phyloP scores from a whole-genome alignment of 495 filamentous ascomycete species.

The Penicillium cosmopolitanum region DNA sequence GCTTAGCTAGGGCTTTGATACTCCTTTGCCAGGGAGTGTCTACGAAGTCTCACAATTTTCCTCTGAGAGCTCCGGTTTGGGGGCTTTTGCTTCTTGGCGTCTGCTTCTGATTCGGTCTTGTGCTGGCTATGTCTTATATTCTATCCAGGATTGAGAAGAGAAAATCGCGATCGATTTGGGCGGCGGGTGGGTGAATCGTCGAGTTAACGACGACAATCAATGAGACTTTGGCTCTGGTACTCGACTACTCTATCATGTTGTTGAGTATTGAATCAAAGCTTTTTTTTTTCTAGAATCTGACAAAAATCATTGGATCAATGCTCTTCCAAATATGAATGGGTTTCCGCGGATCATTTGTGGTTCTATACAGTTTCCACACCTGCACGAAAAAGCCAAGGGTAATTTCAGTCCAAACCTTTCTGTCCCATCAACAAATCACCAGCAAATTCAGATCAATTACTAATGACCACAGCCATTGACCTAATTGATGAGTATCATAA shows the following conservation, averaged over 20 bases:
- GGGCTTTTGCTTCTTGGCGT: constrained; percentile 1
- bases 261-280: neutral
- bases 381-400: no score
- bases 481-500: neutral
- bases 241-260: neutral
- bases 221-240: neutral
- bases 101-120: neutral
- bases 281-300: neutral
- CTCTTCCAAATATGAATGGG: no score
- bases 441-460: no score
- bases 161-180: neutral
- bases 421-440: no score
- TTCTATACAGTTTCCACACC: no score
- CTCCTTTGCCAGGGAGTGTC: constrained; percentile 13
- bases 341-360: no score
- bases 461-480: no score
- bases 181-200: neutral
- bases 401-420: no score
- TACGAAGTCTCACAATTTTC: neutral
- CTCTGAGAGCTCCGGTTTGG: constrained; percentile 4
- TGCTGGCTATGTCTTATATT: neutral
- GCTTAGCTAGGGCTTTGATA: constrained; percentile 14
- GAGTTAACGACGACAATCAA: neutral
- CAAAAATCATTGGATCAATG: no score
- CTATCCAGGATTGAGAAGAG: neutral